A percentile compares a stretch with the other conserved stretches of the same genome.
These are phyloP conservation scores for Pseudocercospora pini-densiflorae DNA, from an alignment of 2,329 filamentous ascomycete genomes.

Conservation along the genomic window DNA sequence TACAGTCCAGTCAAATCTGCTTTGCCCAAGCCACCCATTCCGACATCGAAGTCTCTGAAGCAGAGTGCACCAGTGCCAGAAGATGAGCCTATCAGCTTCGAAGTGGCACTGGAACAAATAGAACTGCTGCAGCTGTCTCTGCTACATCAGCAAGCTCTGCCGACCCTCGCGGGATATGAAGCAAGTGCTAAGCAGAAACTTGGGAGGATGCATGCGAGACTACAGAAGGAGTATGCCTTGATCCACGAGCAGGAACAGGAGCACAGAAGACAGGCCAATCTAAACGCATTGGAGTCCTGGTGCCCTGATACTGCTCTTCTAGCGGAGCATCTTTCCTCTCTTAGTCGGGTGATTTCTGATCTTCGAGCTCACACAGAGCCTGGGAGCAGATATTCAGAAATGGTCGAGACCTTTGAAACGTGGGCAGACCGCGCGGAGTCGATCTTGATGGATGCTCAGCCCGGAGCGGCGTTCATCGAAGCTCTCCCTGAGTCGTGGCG, in stretches of 20 bases:
- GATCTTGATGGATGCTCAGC: constrained; percentile 18
- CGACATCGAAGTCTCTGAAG: constrained; percentile 61
- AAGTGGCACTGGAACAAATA: constrained; percentile 53
- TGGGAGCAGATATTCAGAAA: constrained; percentile 60
- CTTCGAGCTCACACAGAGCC: constrained; percentile 63
- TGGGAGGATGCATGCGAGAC: constrained; percentile 32
- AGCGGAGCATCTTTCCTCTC: constrained; percentile 61
- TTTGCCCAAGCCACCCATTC: constrained; percentile 64
- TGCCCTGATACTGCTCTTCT: constrained; percentile 45
- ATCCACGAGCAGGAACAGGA: constrained; percentile 37
- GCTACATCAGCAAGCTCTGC: constrained; percentile 60
- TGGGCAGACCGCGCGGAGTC: constrained; percentile 53
- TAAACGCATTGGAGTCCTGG: constrained; percentile 60
- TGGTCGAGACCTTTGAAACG: constrained; percentile 62
- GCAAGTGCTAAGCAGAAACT: constrained; percentile 55
- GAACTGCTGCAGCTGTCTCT: constrained; percentile 69
- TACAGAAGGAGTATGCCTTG: constrained; percentile 41
- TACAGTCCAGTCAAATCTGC: constrained; percentile 67
- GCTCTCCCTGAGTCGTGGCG: constrained; percentile 63
- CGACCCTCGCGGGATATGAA: constrained; percentile 57
- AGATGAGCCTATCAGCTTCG: constrained; percentile 41
- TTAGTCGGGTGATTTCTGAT: constrained; percentile 62
- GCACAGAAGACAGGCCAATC: constrained; percentile 54
- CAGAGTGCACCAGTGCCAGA: constrained; percentile 46
- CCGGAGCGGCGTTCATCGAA: constrained; percentile 57